A percentile compares a stretch with the other conserved stretches of the same genome.
These are phyloP conservation scores for Hypoxylon lienhwacheense DNA, from an alignment of 495 filamentous ascomycete genomes.

Conservation along the genomic window DNA sequence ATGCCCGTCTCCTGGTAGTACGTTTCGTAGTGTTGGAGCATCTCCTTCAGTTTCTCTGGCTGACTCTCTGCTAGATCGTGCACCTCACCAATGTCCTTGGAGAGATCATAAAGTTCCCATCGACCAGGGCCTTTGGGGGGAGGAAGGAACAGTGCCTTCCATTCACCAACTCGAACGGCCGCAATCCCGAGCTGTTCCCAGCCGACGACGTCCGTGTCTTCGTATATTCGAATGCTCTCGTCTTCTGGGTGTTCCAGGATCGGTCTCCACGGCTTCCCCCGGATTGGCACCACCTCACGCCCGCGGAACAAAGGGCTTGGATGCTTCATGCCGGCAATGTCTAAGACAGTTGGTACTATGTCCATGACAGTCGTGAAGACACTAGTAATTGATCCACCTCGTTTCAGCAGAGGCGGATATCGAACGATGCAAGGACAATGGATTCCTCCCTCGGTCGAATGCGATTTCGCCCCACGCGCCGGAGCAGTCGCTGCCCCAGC, in stretches of 20 bases:
- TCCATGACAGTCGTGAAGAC: conserved; percentile 68
- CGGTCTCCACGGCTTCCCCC: conserved; percentile 47
- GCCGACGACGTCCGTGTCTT: conserved; percentile 27
- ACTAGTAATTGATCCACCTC: conserved; percentile 50
- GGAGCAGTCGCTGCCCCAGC: conserved; percentile 66
- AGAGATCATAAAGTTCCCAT: conserved; percentile 43
- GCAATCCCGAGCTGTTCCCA: conserved; percentile 44
- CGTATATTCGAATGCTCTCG: conserved; percentile 38
- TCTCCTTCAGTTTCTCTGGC: conserved; percentile 34
- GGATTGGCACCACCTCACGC: conserved; percentile 57
- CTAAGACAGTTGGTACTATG: conserved; percentile 60
- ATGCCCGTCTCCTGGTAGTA: conserved; percentile 62
- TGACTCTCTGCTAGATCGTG: conserved; percentile 38
- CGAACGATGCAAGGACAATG: conserved; percentile 61
- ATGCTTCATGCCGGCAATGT: conserved; percentile 61
- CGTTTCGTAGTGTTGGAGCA: conserved; percentile 41
- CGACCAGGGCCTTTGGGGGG: conserved; percentile 30
- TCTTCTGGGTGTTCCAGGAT: conserved; percentile 39
- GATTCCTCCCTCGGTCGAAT: conserved; percentile 64
- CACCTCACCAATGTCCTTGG: conserved; percentile 43
- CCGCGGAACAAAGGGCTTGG: conserved; percentile 58
- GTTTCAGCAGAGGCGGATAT: conserved; percentile 41
- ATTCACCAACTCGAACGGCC: conserved; percentile 43
- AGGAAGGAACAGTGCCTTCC: conserved; percentile 41
- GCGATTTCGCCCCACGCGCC: conserved; percentile 62